These are phyloP conservation scores for Aspergillus udagawae DNA, from an alignment of 2,329 filamentous ascomycete species.

Conservation along the genomic window DNA sequence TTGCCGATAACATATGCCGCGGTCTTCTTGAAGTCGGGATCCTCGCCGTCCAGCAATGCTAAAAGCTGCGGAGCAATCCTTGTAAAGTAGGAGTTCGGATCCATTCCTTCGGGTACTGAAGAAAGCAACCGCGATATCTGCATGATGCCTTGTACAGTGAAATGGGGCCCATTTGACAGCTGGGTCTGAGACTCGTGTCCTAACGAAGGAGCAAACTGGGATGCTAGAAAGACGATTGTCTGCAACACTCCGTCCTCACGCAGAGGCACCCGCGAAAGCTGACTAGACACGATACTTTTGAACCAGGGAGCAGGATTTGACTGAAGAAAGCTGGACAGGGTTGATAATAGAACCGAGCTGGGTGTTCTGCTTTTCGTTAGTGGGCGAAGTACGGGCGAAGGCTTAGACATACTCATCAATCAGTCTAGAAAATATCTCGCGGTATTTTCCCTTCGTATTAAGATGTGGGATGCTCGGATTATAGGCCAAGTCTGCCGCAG, in stretches of 20 bases:
- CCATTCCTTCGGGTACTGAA: slow-evolving; percentile 37
- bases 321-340: slow-evolving; percentile 36
- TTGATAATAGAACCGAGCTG: slow-evolving; percentile 32
- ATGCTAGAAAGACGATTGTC: slow-evolving; percentile 40
- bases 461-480: slow-evolving; percentile 25
- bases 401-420: slow-evolving; percentile 31
- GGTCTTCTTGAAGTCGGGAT: slow-evolving; percentile 38
- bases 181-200: slow-evolving; percentile 30
- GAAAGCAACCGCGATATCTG: slow-evolving; percentile 41
- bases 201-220: slow-evolving; percentile 38
- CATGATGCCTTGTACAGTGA: slow-evolving; percentile 44
- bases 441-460: slow-evolving; percentile 17
- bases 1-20: slow-evolving; percentile 42
- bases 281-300: slow-evolving; percentile 32
- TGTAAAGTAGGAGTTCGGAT: slow-evolving; percentile 33
- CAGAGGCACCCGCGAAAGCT: slow-evolving; percentile 37
- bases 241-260: slow-evolving; percentile 40
- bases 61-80: slow-evolving; percentile 40
- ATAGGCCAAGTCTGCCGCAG: slow-evolving; percentile 35
- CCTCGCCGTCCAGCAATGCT: slow-evolving; percentile 37
- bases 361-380: slow-evolving; percentile 31
- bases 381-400: background rate
- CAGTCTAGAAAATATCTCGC: slow-evolving; percentile 23
- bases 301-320: slow-evolving; percentile 37
- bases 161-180: slow-evolving; percentile 32